These are phyloP conservation scores for Termitomyces sp. DNA, from an alignment of 768 basidiomycete species.

Conservation along the genomic window DNA sequence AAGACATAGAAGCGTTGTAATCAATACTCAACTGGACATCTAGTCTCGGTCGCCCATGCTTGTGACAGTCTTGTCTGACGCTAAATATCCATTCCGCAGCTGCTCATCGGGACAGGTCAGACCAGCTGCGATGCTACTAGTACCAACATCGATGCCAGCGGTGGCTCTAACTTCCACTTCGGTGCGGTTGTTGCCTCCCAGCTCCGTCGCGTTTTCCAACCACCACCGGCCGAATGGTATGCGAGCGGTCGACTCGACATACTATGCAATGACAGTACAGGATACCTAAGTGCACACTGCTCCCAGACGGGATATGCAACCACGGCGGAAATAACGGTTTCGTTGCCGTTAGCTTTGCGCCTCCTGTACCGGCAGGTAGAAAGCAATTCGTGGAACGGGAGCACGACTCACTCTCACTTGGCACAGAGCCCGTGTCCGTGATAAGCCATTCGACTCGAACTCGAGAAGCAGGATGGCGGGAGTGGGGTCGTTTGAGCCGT, in stretches of 20 bases:
- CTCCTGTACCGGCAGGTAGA: constrained; percentile 56
- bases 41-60: too few relatives aligned
- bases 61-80: too few relatives aligned
- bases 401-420: constrained; percentile 43
- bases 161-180: neutral
- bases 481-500: constrained; percentile 28
- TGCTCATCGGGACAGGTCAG: too few relatives aligned
- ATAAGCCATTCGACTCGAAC: constrained; percentile 14
- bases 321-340: too few relatives aligned
- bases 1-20: too few relatives aligned
- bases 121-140: neutral
- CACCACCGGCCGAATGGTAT: constrained; percentile 35
- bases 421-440: constrained; percentile 27
- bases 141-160: neutral
- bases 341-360: constrained; percentile 53
- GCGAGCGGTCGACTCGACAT: neutral
- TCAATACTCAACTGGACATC: too few relatives aligned
- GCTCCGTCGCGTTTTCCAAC: constrained; percentile 3
- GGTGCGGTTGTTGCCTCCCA: neutral
- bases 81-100: too few relatives aligned
- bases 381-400: too few relatives aligned
- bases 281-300: too few relatives aligned
- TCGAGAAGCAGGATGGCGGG: neutral
- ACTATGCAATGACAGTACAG: too few relatives aligned
- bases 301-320: too few relatives aligned